phyloP scores from a whole-genome alignment of 2,329 filamentous ascomycete species.

The Chrysoporthe deuterocubensis region DNA sequence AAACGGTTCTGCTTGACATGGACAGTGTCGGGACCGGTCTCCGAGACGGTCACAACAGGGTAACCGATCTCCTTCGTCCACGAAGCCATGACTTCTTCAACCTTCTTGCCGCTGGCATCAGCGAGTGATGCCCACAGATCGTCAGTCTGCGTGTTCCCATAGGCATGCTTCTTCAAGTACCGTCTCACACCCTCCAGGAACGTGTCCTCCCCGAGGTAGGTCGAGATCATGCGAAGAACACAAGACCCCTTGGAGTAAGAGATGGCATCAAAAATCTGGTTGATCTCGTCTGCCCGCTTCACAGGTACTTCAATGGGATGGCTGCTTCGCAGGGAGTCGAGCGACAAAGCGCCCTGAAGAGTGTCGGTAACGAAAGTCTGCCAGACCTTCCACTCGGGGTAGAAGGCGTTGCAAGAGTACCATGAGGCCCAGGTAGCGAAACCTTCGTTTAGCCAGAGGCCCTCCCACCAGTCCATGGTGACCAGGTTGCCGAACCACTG shows the following conservation, averaged over 20 bases:
- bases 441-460: slow-evolving; percentile 87
- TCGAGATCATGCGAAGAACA: slow-evolving; percentile 95
- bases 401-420: slow-evolving; percentile 92
- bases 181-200: slow-evolving; percentile 91
- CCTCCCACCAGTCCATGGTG: slow-evolving; percentile 95
- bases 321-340: slow-evolving; percentile 91
- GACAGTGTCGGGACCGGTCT: slow-evolving; percentile 72
- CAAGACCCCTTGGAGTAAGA: slow-evolving; percentile 97
- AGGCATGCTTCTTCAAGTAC: slow-evolving; percentile 96
- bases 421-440: slow-evolving; percentile 86
- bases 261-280: slow-evolving; percentile 97
- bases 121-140: slow-evolving; percentile 89
- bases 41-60: slow-evolving; percentile 86
- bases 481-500: slow-evolving; percentile 93
- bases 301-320: slow-evolving; percentile 97
- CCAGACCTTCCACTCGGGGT: slow-evolving; percentile 98
- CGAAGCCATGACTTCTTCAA: slow-evolving; percentile 88
- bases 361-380: slow-evolving; percentile 93
- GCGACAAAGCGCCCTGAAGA: slow-evolving; percentile 81
- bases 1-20: slow-evolving; percentile 94
- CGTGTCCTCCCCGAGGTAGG: slow-evolving; percentile 86
- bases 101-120: slow-evolving; percentile 87
- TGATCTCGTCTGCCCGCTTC: slow-evolving; percentile 93
- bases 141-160: slow-evolving; percentile 88
- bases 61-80: slow-evolving; percentile 98